Base-by-base conservation (phyloP, 2,329 filamentous ascomycete genomes). In the Cordyceps farinosa region DNA sequence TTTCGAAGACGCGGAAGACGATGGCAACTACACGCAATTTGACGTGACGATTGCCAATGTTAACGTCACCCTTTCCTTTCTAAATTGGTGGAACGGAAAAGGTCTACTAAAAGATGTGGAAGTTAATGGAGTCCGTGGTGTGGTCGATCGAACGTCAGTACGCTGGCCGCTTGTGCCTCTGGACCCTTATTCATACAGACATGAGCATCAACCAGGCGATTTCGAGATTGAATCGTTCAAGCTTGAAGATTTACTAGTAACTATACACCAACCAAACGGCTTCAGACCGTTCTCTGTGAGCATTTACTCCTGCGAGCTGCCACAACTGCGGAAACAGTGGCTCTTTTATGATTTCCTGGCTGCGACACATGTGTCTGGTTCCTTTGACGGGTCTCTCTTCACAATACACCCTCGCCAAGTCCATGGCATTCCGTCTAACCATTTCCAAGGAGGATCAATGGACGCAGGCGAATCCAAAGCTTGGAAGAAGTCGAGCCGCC, bases 1-100 rank as follows among this genome's bases (percentile, higher is more conserved):
- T n/a, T 22, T 60, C 1, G 73, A 76, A 38, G 93, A 98, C 71
- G 93, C 60, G 1, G 73, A 76, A 44, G 93, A 98, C 71, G 94
- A 98, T 72, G 92, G 91, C 22, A 99, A 99, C 72, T 99, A 98
- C 74, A 97, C 93, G 0, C 95, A 99, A 69, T 99, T 97, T 69
- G 95, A 99, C 71, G 81, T 99, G 17, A 97, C 92, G 0, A 91
- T 99, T 64, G 91, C 95, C 66, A 96, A 91, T 0, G 91, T 99
- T 66, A 97, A 99, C 71, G 94, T 99, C 48, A 98, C 94, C 0
- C 76, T 99, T 32, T 99, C 95, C 0, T 98, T 99, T 69, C 84
- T 92, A n/a, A 98, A 97, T 73, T 99, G 95, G 95, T 96, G 96
- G 86, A 98, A 97, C 69, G 94, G 95, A 29, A 97, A 94, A 75